Evolutionary conservation across 1,284 basidiomycete genomes (phyloP).

Genomic region (Ganoderma meredithae): DNA sequence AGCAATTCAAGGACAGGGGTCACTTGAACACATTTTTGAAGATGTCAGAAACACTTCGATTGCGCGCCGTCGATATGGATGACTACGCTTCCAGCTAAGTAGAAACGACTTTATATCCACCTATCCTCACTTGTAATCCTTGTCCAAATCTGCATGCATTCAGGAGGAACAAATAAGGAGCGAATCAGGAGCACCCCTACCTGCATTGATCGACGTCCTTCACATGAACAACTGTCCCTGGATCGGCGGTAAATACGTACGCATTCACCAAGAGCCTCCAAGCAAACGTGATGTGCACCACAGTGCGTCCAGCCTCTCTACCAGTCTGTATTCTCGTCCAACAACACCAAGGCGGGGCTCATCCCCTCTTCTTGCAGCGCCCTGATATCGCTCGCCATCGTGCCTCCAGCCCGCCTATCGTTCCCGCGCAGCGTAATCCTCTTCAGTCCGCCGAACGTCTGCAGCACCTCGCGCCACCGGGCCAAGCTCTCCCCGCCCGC

Average conservation of each 20-base stretch:
- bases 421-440: neutral
- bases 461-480: neutral
- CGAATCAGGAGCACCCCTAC: neutral
- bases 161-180: neutral
- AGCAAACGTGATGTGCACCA: neutral
- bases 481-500: neutral
- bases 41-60: too few relatives aligned
- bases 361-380: neutral
- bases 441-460: neutral
- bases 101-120: too few relatives aligned
- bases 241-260: neutral
- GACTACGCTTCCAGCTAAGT: too few relatives aligned
- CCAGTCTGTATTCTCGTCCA: conserved; percentile 1
- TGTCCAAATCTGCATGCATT: neutral
- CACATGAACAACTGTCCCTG: neutral
- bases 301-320: neutral
- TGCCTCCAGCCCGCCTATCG: neutral
- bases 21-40: too few relatives aligned
- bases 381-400: neutral
- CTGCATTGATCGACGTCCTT: neutral
- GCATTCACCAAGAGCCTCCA: neutral
- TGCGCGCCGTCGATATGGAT: too few relatives aligned
- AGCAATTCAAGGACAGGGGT: too few relatives aligned
- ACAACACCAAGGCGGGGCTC: neutral
- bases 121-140: too few relatives aligned